Evolutionary conservation across 192 early-diverging fungal species (phyloP).

Genomic region (Umbelopsis ramanniana): DNA sequence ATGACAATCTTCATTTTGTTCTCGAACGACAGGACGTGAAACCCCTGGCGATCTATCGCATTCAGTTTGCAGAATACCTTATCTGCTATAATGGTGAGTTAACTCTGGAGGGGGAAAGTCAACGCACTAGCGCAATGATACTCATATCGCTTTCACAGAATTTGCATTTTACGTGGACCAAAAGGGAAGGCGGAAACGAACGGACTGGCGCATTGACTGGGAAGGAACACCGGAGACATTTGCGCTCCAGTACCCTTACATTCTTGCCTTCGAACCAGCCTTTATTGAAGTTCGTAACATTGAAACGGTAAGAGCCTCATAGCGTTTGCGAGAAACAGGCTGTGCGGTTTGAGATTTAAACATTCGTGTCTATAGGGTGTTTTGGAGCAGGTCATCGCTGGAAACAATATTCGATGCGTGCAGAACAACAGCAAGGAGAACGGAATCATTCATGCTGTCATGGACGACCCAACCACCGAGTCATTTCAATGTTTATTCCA

Average conservation of each 20-base stretch:
- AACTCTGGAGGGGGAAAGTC: not conserved
- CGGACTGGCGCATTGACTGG: conserved; percentile 84
- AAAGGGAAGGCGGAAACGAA: conserved; percentile 73
- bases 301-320: conserved; percentile 75
- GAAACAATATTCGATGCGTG: conserved; percentile 62
- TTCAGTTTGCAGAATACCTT: conserved; percentile 79
- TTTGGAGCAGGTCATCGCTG: conserved; percentile 59
- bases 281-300: conserved; percentile 92
- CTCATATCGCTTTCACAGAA: conserved; percentile 55
- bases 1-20: conserved; percentile 81
- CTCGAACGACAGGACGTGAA: conserved; percentile 75
- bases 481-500: conserved; percentile 41
- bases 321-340: not conserved
- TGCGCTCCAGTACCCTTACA: conserved; percentile 80
- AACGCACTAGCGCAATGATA: not conserved
- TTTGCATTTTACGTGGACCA: conserved; percentile 93
- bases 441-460: conserved; percentile 51
- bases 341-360: not conserved
- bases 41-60: conserved; percentile 84
- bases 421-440: conserved; percentile 48
- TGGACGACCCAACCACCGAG: conserved; percentile 45
- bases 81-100: conserved; percentile 89
- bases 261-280: conserved; percentile 88
- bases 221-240: conserved; percentile 84
- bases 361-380: conserved; percentile 43